A percentile compares a stretch with the other conserved stretches of the same genome.
Evolutionary conservation across 2,329 filamentous ascomycete genomes (phyloP).

Genomic region (Aspergillus japonicus): DNA sequence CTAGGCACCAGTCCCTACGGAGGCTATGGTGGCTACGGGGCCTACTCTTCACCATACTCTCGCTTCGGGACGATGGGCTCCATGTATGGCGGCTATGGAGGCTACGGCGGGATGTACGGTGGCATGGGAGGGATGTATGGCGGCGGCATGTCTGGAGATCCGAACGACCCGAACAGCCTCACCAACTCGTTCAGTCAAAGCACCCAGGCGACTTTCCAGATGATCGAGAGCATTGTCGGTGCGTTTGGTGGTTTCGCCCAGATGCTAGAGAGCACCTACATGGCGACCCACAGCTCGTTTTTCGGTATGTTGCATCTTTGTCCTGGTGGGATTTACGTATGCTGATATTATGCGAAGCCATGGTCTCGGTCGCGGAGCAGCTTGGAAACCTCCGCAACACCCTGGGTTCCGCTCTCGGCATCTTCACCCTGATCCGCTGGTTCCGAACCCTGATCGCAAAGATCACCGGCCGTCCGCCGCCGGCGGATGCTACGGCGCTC

Average conservation of each 20-base stretch:
- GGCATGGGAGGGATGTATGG: slow-evolving; percentile 51
- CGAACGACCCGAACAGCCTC: slow-evolving; percentile 87
- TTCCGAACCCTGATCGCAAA: slow-evolving; percentile 88
- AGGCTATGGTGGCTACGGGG: slow-evolving; percentile 43
- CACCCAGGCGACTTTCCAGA: slow-evolving; percentile 95
- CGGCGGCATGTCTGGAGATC: slow-evolving; percentile 58
- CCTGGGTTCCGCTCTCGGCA: slow-evolving; percentile 87
- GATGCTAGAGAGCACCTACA: slow-evolving; percentile 99
- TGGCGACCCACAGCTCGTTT: slow-evolving; percentile 98
- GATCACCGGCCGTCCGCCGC: slow-evolving; percentile 84
- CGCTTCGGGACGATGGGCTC: slow-evolving; percentile 33
- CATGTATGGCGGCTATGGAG: slow-evolving; percentile 47
- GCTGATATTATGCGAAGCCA: slow-evolving; percentile 53
- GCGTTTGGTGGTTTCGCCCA: slow-evolving; percentile 97
- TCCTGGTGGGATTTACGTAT: not conserved
- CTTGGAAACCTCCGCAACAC: slow-evolving; percentile 92
- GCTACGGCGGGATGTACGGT: slow-evolving; percentile 14
- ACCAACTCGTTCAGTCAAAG: slow-evolving; percentile 94
- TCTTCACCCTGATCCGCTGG: slow-evolving; percentile 96
- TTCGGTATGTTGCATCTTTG: slow-evolving; percentile 66
- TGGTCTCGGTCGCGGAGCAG: slow-evolving; percentile 97
- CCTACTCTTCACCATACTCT: slow-evolving; percentile 24
- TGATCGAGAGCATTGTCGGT: slow-evolving; percentile 94
- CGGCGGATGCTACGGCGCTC: slow-evolving; percentile 80
- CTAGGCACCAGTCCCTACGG: slow-evolving; percentile 55